Base-by-base conservation (phyloP, 1,284 basidiomycete genomes). In the Tilletia setariae region DNA sequence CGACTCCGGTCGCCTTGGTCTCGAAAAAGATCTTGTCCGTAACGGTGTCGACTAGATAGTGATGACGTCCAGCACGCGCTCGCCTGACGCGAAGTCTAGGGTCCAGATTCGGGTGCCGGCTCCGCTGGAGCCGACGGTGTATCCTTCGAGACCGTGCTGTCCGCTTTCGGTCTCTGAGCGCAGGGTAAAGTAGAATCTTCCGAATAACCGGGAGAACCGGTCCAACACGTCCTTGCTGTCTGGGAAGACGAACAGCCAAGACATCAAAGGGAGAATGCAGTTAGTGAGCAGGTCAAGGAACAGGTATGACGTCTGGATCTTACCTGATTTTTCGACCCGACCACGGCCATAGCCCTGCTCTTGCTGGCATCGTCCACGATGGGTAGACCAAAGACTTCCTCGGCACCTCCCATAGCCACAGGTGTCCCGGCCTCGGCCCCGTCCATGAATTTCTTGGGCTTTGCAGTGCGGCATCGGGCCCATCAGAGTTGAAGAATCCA, bases 21-120 rank as follows among this genome's bases (percentile, higher is more conserved):
- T 76, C 77, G 72, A 71, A 93, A 0, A 94, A 74, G 2, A 91
- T 83, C 0, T 86, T 88, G 1, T 94, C 94, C 70, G 91, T 93
- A 49, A 87, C 87, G 0, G 86, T 86, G 79, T 97, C 93, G 21
- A 96, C 75, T 7, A 96, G 83, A 76, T 91, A 90, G 9, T 44
- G 28, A 64, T 42, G 30, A 72, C 28, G 43, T 40, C 42, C 70
- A 44, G 67, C 28, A 79, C 68, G 61, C 69, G 46, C 68, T 78
- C 72, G 49, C 71, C 72, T 19, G 56, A 42, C 13, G 72, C 65
- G 16, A 79, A 67, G n/a, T 69, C 61, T 68, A 76, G 68, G 21
- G 68, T 68, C 79, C 80, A 82, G 23, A 73, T 68, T 53, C 59
- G 21, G 30, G 25, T 40, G 43, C 53, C 16, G 40, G 62, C 35